A percentile compares a stretch with the other conserved stretches of the same genome.
Conservation (phyloP, 306 rosid genomes). For the Lotus japonicus region DNA sequence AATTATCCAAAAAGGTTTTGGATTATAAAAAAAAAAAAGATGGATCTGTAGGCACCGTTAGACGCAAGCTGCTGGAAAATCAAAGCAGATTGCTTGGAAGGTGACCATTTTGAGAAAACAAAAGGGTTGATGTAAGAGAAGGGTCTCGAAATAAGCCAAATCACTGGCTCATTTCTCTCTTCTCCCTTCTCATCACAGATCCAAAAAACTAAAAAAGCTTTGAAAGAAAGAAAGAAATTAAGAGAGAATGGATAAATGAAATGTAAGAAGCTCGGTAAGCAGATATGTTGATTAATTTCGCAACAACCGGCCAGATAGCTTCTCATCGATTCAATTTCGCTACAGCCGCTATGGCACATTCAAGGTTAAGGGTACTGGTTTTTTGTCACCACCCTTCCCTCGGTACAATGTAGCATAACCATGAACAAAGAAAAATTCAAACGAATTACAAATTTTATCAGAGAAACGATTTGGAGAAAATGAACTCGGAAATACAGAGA, state of each 20-base stretch:
- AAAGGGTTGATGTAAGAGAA: slow-evolving; percentile 39
- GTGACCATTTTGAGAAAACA: slow-evolving; percentile 26
- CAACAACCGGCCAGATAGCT: slow-evolving; percentile 86
- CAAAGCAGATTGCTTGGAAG: slow-evolving; percentile 38
- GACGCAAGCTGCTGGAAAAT: slow-evolving; percentile 10
- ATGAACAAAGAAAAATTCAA: neutral
- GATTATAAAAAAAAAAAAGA: no score
- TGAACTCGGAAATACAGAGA: no score
- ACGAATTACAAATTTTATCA: no score
- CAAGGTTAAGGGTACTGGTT: slow-evolving; percentile 54
- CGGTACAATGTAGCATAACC: slow-evolving; percentile 64
- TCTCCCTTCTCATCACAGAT: slow-evolving; percentile 46
- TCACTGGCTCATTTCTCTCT: slow-evolving; percentile 40
- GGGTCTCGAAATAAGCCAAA: slow-evolving; percentile 50
- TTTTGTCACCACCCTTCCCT: slow-evolving; percentile 42
- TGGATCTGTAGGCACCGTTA: neutral
- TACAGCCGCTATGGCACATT: slow-evolving; percentile 86
- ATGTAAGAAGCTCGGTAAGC: slow-evolving; percentile 94
- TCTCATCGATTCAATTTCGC: slow-evolving; percentile 43
- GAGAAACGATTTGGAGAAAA: no score
- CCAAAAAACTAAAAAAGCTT: neutral
- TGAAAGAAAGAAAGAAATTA: no score
- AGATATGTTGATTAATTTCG: slow-evolving; percentile 60
- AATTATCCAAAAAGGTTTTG: no score
- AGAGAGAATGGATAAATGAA: neutral